Percentiles rank a stretch among this genome's conserved stretches.
phyloP scores from a whole-genome alignment of 176 grass and related monocot genomes.

The Neostapfia colusana region DNA sequence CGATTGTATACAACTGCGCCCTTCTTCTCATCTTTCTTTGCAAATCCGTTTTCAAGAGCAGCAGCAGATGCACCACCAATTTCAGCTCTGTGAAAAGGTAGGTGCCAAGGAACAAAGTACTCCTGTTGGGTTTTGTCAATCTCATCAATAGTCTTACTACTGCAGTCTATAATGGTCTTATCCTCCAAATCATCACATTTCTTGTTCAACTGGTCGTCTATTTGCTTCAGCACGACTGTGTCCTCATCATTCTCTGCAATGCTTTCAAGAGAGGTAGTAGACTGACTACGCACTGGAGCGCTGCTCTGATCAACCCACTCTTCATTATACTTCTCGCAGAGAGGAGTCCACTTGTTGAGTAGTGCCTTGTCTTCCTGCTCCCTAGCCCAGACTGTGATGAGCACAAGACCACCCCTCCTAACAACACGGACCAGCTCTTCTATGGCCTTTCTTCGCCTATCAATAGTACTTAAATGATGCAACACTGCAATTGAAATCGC shows the following conservation, averaged over 20 bases:
- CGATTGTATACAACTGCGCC: slow-evolving; percentile 85
- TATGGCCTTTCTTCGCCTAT: slow-evolving; percentile 80
- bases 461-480: slow-evolving; percentile 89
- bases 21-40: slow-evolving; percentile 91
- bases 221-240: slow-evolving; percentile 16
- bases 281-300: slow-evolving; percentile 48
- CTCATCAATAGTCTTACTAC: slow-evolving; percentile 27
- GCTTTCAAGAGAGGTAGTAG: slow-evolving; percentile 57
- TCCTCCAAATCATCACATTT: slow-evolving; percentile 34
- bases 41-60: slow-evolving; percentile 82
- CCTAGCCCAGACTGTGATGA: slow-evolving; percentile 93
- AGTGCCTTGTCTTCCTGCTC: slow-evolving; percentile 82
- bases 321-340: slow-evolving; percentile 84
- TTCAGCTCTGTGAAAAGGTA: slow-evolving; percentile 95
- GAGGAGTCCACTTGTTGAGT: slow-evolving; percentile 86
- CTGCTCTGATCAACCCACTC: slow-evolving; percentile 77
- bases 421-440: slow-evolving; percentile 88
- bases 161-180: background rate
- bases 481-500: slow-evolving; percentile 89
- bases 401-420: slow-evolving; percentile 73
- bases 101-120: slow-evolving; percentile 98
- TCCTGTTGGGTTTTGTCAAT: slow-evolving; percentile 67
- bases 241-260: slow-evolving; percentile 73
- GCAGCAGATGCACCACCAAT: slow-evolving; percentile 72
- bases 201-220: slow-evolving; percentile 31